phyloP scores from a whole-genome alignment of 2,329 filamentous ascomycete species.

The Xylaria sp. region DNA sequence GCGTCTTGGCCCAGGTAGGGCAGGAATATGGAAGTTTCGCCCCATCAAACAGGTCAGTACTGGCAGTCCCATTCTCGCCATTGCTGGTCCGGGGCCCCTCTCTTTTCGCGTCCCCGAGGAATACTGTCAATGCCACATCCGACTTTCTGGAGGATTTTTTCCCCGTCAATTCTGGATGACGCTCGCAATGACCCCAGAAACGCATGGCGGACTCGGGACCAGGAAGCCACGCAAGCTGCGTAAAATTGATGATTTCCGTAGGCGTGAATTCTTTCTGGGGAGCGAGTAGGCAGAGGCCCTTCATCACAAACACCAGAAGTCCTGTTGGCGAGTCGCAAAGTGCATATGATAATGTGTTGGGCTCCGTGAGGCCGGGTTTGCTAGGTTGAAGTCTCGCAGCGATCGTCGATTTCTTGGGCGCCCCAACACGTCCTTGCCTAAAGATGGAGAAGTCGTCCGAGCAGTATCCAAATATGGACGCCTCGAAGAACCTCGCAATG shows the following conservation, averaged over 20 bases:
- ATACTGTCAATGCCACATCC: conserved; percentile 61
- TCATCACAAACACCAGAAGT: conserved; percentile 65
- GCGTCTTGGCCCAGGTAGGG: conserved; percentile 60
- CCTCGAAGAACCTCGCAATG: conserved; percentile 61
- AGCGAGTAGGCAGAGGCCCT: conserved; percentile 56
- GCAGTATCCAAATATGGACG: conserved; percentile 66
- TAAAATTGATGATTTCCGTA: conserved; percentile 68
- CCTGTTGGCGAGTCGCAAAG: conserved; percentile 71
- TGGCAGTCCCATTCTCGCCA: conserved; percentile 35
- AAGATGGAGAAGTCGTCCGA: conserved; percentile 62
- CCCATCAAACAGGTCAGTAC: conserved; percentile 30
- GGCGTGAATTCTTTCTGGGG: conserved; percentile 57
- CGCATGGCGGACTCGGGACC: conserved; percentile 71
- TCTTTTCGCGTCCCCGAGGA: conserved; percentile 52
- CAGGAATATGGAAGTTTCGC: conserved; percentile 54
- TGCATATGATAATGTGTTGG: conserved; percentile 68
- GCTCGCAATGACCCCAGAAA: conserved; percentile 62
- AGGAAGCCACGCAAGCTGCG: conserved; percentile 73
- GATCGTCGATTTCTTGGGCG: conserved; percentile 37
- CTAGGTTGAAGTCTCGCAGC: conserved; percentile 48
- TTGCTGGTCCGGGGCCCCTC: conserved; percentile 11
- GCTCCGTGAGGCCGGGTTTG: conserved; percentile 54
- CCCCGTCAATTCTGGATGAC: conserved; percentile 49
- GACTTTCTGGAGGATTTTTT: conserved; percentile 50
- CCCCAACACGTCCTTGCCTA: conserved; percentile 40